Base-by-base conservation (phyloP, 805 yeast species). In the Starmerella riodocensis region DNA sequence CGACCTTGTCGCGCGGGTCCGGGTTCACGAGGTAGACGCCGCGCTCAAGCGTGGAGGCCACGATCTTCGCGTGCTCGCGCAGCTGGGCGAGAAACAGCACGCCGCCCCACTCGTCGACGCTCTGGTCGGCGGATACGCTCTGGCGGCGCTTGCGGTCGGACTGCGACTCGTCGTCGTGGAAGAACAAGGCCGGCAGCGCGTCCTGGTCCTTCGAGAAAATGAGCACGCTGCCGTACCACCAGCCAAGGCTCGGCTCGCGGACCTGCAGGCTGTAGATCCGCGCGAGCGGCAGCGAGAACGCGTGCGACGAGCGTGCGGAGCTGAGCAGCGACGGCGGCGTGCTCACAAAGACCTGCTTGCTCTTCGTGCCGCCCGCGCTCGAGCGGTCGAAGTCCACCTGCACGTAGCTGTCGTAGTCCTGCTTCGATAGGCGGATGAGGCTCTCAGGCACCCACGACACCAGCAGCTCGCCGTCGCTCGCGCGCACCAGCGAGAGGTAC, bases 161-260 rank as follows among this genome's bases (percentile, higher is more conserved):
- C 36, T 69, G 77, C 25, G 78, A 73, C 50, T 81, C 86, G 40
- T 81, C 79, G 54, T 91, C 98, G 59, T 91, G 98, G 64, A 91
- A 86, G 58, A 86, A 91, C 29, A 91, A 53, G 4, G 85, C 78
- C 0, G 97, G 97, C 14, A 84, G 60, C 32, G 75, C 73, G 7
- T 73, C 73, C 30, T 62, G 73, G 24, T 60, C 55, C 47, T 71
- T 71, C 1, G 88, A 72, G 57, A 83, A 78, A 22, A 91, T 58
- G 2, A 84, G 64, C 13, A 88, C 62, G 0, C 94, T 81, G 0
- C 99, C 99, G 60, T 71, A 74, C 95, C 96, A 88, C 74, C 85
- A 76, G 2, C 86, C 93, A 13, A 74, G 63, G 2, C 85, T 75
- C 5, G 95, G 96, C 2, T 77, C 77, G 39, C 96, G 68, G 11